Evolutionary conservation across 1,284 basidiomycete species (phyloP).

Genomic region (Cryptococcus wingfieldii): DNA sequence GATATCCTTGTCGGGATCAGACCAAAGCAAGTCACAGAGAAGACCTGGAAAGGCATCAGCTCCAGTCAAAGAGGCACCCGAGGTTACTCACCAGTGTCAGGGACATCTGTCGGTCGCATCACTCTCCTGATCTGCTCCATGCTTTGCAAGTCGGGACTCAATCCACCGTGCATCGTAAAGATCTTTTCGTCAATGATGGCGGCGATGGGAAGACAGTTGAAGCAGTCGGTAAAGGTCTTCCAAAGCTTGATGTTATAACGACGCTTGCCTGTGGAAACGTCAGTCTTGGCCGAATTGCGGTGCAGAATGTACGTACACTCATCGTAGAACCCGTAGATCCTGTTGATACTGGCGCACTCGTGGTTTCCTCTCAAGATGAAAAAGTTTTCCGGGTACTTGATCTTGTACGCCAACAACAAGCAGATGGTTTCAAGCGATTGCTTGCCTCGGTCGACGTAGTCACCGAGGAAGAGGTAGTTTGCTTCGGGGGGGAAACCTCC

Average conservation of each 20-base stretch:
- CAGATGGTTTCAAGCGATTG: slow-evolving; percentile 61
- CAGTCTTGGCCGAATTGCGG: slow-evolving; percentile 14
- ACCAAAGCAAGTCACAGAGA: slow-evolving; percentile 96
- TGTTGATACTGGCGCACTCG: slow-evolving; percentile 59
- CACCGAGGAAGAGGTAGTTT: slow-evolving; percentile 61
- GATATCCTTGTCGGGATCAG: slow-evolving; percentile 95
- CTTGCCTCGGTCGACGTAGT: slow-evolving; percentile 61
- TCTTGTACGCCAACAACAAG: slow-evolving; percentile 55
- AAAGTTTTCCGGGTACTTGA: slow-evolving; percentile 63
- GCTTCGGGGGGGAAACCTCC: slow-evolving; percentile 61
- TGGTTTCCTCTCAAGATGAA: slow-evolving; percentile 61
- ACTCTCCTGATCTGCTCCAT: slow-evolving; percentile 99
- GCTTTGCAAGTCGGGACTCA: slow-evolving; percentile 92
- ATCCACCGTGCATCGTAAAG: slow-evolving; percentile 97
- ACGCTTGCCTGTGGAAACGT: slow-evolving; percentile 63
- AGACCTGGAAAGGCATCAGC: slow-evolving; percentile 70
- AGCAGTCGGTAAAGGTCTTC: slow-evolving; percentile 99
- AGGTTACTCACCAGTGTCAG: background rate
- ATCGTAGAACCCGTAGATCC: slow-evolving; percentile 62
- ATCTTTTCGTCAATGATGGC: slow-evolving; percentile 99
- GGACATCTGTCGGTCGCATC: slow-evolving; percentile 75
- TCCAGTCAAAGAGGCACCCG: background rate
- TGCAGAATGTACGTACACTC: slow-evolving; percentile 42
- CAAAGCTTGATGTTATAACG: slow-evolving; percentile 99
- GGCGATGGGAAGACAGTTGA: slow-evolving; percentile 98